Conservation (phyloP, 139 green algal genomes). For the Nannochloris sp. region DNA sequence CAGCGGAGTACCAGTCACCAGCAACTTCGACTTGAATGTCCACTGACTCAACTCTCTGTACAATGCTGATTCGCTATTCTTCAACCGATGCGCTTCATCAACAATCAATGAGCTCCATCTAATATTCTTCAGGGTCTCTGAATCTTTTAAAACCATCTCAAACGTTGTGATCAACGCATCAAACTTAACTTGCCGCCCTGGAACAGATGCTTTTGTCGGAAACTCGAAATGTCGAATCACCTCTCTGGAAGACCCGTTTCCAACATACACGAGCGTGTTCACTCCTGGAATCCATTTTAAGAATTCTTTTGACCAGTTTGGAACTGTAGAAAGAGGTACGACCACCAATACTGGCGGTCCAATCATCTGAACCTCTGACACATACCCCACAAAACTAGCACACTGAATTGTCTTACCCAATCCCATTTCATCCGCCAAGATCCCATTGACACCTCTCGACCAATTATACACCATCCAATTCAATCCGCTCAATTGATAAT, state of each 20-base stretch:
- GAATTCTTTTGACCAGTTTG: constrained; percentile 76
- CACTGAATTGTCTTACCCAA: constrained; percentile 83
- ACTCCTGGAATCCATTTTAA: constrained; percentile 64
- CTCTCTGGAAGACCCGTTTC: constrained; percentile 21
- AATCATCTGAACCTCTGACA: neutral
- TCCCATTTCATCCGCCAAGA: constrained; percentile 93
- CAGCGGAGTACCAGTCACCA: constrained; percentile 68
- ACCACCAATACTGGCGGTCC: constrained; percentile 61
- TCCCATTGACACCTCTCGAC: constrained; percentile 66
- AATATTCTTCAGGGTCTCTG: constrained; percentile 20
- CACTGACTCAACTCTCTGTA: constrained; percentile 38
- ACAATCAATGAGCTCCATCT: constrained; percentile 47
- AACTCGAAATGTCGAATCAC: constrained; percentile 9
- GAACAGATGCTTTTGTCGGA: constrained; percentile 9
- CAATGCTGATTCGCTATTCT: constrained; percentile 74
- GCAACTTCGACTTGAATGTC: constrained; percentile 30
- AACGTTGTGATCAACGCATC: constrained; percentile 47
- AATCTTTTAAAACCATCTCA: constrained; percentile 37
- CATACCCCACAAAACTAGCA: neutral
- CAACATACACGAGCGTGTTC: constrained; percentile 47
- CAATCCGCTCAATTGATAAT: constrained; percentile 88
- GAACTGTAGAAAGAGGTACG: constrained; percentile 68
- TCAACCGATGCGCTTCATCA: constrained; percentile 51
- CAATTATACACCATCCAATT: constrained; percentile 83
- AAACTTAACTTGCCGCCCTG: constrained; percentile 16